phyloP scores from a whole-genome alignment of 352 stramenopile genomes.

The Blastocystis sp. region DNA sequence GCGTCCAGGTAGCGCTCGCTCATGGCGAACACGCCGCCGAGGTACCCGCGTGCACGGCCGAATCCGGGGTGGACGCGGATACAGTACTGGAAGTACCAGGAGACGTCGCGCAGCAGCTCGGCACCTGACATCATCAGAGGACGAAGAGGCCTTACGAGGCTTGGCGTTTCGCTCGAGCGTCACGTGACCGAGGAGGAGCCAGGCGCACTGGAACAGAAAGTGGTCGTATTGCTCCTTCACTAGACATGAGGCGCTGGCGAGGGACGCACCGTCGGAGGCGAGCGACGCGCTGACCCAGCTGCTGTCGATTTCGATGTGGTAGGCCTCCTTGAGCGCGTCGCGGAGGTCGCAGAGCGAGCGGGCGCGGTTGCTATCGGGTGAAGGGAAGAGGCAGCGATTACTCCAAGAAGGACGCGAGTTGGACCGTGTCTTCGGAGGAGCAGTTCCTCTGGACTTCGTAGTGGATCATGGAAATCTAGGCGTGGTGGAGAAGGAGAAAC shows the following conservation, averaged over 20 bases:
- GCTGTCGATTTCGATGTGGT: slow-evolving; percentile 3
- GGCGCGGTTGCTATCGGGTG: slow-evolving; percentile 12
- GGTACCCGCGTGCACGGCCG: slow-evolving; percentile 9
- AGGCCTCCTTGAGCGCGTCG: not conserved
- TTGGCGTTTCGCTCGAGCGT: not conserved
- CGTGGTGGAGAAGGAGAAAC: not conserved
- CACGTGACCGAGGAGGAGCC: not conserved
- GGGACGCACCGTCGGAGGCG: not conserved
- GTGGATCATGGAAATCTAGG: slow-evolving; percentile 45
- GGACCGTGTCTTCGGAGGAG: not conserved
- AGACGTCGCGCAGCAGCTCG: not conserved
- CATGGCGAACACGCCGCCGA: not conserved
- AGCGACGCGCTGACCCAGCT: not conserved
- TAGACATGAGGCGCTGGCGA: not conserved
- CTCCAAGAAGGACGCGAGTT: slow-evolving; percentile 39
- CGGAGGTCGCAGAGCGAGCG: not conserved
- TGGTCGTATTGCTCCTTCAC: slow-evolving; percentile 18
- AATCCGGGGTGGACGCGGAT: slow-evolving; percentile 33
- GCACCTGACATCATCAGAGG: not conserved
- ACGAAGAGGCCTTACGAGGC: not conserved
- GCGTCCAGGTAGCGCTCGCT: slow-evolving; percentile 14
- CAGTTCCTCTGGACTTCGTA: slow-evolving; percentile 10
- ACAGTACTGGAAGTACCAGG: not conserved
- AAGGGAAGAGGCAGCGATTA: not conserved
- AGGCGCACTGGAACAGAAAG: slow-evolving; percentile 40